phyloP scores from a whole-genome alignment of 1,284 basidiomycete species.

The Apiotrichum brassicae region DNA sequence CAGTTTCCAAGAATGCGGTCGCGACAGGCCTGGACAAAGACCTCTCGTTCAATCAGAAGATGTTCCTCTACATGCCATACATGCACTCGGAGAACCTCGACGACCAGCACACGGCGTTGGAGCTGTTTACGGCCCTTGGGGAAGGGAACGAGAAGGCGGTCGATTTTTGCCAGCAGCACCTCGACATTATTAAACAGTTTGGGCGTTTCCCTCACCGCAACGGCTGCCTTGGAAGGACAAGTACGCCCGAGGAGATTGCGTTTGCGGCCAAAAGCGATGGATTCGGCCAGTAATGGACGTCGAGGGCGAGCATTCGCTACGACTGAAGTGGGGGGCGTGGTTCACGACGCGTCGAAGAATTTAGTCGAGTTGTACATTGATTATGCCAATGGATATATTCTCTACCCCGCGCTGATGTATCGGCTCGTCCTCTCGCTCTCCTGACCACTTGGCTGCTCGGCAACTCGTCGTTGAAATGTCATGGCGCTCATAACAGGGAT shows the following conservation, averaged over 20 bases:
- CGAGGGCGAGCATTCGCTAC: too few relatives aligned
- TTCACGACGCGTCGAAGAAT: too few relatives aligned
- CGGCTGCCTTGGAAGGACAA: background rate
- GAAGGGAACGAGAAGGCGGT: background rate
- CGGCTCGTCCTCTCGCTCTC: too few relatives aligned
- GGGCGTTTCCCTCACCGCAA: slow-evolving; percentile 12
- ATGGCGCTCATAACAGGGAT: too few relatives aligned
- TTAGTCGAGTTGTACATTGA: too few relatives aligned
- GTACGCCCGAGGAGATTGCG: slow-evolving; percentile 3
- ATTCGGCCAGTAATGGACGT: slow-evolving; percentile 9
- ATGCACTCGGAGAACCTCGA: slow-evolving; percentile 7
- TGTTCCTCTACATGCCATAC: slow-evolving; percentile 10
- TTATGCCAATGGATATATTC: too few relatives aligned
- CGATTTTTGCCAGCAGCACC: background rate
- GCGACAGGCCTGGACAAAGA: slow-evolving; percentile 3
- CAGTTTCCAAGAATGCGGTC: slow-evolving; percentile 2
- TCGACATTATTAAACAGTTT: slow-evolving; percentile 3
- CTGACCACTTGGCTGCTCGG: too few relatives aligned
- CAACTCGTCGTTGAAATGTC: too few relatives aligned
- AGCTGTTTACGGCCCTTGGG: background rate
- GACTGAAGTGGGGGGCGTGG: too few relatives aligned
- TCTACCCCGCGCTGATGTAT: too few relatives aligned
- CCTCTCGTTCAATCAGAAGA: background rate
- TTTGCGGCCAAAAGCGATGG: background rate
- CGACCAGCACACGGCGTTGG: slow-evolving; percentile 5